These are phyloP conservation scores for Backusella mclennaniae DNA, from an alignment of 192 early-diverging fungal species.

Conservation along the genomic window DNA sequence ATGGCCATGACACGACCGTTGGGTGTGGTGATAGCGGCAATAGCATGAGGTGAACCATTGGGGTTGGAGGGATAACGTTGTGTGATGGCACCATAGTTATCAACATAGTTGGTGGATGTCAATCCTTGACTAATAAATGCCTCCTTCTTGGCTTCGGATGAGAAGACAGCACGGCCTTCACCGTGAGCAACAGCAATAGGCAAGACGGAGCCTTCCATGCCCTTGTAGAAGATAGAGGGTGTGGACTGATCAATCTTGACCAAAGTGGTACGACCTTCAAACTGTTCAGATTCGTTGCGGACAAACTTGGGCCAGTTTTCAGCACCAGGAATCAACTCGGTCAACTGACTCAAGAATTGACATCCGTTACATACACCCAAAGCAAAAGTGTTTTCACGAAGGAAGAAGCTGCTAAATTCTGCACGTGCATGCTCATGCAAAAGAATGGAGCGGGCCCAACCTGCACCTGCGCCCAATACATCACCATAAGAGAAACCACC, in stretches of 20 bases:
- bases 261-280: slow-evolving; percentile 88
- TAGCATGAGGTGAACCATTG: slow-evolving; percentile 85
- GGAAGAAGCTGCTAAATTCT: slow-evolving; percentile 83
- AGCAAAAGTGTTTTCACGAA: slow-evolving; percentile 86
- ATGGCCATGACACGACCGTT: slow-evolving; percentile 90
- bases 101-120: slow-evolving; percentile 76
- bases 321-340: slow-evolving; percentile 84
- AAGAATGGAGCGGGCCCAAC: slow-evolving; percentile 94
- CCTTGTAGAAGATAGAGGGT: slow-evolving; percentile 78
- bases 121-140: slow-evolving; percentile 49
- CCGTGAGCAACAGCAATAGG: slow-evolving; percentile 98
- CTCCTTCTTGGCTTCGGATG: slow-evolving; percentile 36
- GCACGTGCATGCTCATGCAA: slow-evolving; percentile 64
- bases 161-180: slow-evolving; percentile 91
- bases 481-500: slow-evolving; percentile 99
- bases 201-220: slow-evolving; percentile 87
- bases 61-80: slow-evolving; percentile 96
- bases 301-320: slow-evolving; percentile 90
- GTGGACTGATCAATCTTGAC: slow-evolving; percentile 55
- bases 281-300: slow-evolving; percentile 92
- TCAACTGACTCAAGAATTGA: slow-evolving; percentile 91
- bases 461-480: slow-evolving; percentile 96
- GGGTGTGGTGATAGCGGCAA: slow-evolving; percentile 82
- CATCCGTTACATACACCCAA: slow-evolving; percentile 99
- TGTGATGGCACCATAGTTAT: slow-evolving; percentile 75